Evolutionary conservation across 2,329 filamentous ascomycete genomes (phyloP), one percentile per base, ranked within the genome.

Genomic region (Aschersonia sp.): DNA sequence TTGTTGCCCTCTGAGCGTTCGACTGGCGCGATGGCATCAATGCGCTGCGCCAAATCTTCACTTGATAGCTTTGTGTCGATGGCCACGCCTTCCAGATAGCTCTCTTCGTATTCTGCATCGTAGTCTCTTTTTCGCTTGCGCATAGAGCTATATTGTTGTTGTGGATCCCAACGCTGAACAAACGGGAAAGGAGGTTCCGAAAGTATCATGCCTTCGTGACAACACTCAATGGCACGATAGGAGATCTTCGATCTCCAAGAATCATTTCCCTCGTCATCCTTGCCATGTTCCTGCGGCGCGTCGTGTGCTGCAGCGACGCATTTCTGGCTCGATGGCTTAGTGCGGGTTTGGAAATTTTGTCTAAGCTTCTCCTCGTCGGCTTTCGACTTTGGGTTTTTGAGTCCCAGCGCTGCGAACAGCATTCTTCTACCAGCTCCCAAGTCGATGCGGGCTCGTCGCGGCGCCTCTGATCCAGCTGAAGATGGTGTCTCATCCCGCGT

Each of bases 101-200:
- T 41, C 40, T 58, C 57, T 2, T 62, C 59, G 9, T 58, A 37
- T 61, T 53, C 5, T 56, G 56, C 22, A 63, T 66, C 53, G 56
- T 68, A 54, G 65, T 56, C 51, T 32, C 71, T 67, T 59, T 81
- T 81, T 47, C 68, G 65, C 52, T 70, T 77, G 6, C 63, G 65
- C 53, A 68, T 68, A 5, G 55, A 58, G 2, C 60, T 59, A 45
- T 57, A 64, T 53, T 67, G 66, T 56, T 89, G 84, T 51, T 87
- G 82, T 4, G 77, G 74, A 62, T 94, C 87, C 90, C 89, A 95
- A 44, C 85, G 77, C 62, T 95, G 88, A 12, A 84, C 71, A 61
- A 95, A 95, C 0, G 89, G 89, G 58, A 94, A 95, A 0, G 89
- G 86, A 0, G 90, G 89, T 35, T 85, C 75, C 47, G 76, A 84